Evolutionary conservation across 2,329 filamentous ascomycete genomes (phyloP), one percentile per base, ranked within the genome.

Genomic region (Botrytis aclada): DNA sequence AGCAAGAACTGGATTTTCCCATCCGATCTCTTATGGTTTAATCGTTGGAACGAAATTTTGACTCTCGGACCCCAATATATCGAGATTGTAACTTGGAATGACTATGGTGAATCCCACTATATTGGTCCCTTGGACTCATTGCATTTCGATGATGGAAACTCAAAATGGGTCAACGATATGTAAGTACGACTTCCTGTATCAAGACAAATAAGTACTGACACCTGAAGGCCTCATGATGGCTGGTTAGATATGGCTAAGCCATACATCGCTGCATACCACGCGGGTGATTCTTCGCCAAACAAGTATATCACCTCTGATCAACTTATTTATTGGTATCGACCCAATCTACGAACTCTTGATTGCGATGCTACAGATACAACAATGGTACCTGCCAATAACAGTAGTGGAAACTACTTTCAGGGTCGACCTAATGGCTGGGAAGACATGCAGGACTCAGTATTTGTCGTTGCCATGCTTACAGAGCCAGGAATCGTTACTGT

Each of bases 21-120:
- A 37, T 80, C 82, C 67, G 82, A 84, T 70, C 74, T 81, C 16
- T 79, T 83, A 18, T 83, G 81, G 76, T 82, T 80, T 54, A 73
- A 80, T 12, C 81, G 83, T 29, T 85, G 84, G 84, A 80, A 83
- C 63, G 78, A 84, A 70, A 81, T 85, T 66, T 76, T 83, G 5
- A 73, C 75, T 0, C 72, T 84, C 9, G 75, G 80, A 18, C 84
- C 86, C 0, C 81, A 83, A 45, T 84, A 83, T 34, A 81, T 87
- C 10, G 82, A 77, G 75, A 83, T 84, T 73, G 76, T 85, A 29
- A 84, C 84, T 18, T 83, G 78, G 85, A 87, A 87, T 74, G 86
- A 88, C 73, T 87, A 83, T 73, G 86, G 86, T 9, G 86, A 88
- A 75, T 83, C 85, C 1, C 84, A 87, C 76, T 86, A 87, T 75